Evolutionary conservation across 495 filamentous ascomycete genomes (phyloP).

Genomic region (Darksidea phi): DNA sequence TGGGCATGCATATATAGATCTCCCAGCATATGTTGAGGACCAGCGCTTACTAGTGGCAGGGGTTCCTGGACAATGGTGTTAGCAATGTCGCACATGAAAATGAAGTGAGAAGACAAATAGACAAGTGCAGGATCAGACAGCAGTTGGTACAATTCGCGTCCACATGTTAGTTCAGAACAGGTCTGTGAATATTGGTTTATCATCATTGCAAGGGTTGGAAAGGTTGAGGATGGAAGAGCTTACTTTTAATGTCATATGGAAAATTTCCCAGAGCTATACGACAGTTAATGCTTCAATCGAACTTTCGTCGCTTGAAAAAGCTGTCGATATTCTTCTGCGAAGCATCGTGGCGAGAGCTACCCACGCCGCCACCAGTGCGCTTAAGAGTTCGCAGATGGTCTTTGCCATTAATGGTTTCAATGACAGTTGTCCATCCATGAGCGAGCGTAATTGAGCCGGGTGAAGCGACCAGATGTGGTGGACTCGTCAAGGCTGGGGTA

Average conservation of each 20-base stretch:
- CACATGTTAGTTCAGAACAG: conserved; percentile 69
- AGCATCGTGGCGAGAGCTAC: conserved; percentile 68
- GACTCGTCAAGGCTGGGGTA: too few relatives aligned
- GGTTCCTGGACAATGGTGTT: too few relatives aligned
- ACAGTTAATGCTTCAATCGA: conserved; percentile 23
- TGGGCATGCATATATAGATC: too few relatives aligned
- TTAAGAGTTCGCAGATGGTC: conserved; percentile 70
- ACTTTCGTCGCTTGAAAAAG: conserved; percentile 67
- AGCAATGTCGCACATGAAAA: not conserved
- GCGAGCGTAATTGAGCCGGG: conserved; percentile 6
- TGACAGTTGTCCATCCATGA: conserved; percentile 39
- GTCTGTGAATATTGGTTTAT: conserved; percentile 71
- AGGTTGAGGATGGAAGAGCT: conserved; percentile 36
- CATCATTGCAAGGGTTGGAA: conserved; percentile 50
- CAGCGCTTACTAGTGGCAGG: too few relatives aligned
- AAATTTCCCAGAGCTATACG: too few relatives aligned
- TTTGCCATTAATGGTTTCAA: conserved; percentile 60
- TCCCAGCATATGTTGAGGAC: too few relatives aligned
- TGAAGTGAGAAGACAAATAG: conserved; percentile 1
- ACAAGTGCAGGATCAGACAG: conserved; percentile 61
- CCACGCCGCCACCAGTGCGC: conserved; percentile 73
- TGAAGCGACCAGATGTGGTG: too few relatives aligned
- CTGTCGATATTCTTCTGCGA: conserved; percentile 69
- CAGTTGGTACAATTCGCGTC: conserved; percentile 71
- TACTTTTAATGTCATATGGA: not conserved